Evolutionary conservation across 1,284 basidiomycete species (phyloP).

Genomic region (Ceratobasidium theobromae): DNA sequence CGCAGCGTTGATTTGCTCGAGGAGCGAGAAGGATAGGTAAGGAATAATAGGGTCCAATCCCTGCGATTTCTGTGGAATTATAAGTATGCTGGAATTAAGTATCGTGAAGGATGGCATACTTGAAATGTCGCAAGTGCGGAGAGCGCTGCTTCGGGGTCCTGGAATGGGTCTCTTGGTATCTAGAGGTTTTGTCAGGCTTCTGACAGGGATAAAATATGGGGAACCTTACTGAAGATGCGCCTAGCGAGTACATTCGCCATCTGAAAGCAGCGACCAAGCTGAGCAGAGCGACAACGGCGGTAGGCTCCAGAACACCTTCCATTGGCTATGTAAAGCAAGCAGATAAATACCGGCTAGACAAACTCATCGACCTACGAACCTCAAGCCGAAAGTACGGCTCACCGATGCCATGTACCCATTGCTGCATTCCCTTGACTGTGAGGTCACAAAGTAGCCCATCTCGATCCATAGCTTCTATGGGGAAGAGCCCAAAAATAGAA

Average conservation of each 20-base stretch:
- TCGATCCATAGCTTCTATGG: conserved; percentile 46
- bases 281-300: conserved; percentile 64
- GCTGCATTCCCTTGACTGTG: conserved; percentile 65
- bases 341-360: background rate
- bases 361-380: conserved; percentile 45
- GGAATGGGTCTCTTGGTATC: conserved; percentile 73
- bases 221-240: conserved; percentile 36
- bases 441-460: conserved; percentile 69
- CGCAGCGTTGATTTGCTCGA: conserved; percentile 52
- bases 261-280: conserved; percentile 64
- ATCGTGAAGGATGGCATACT: conserved; percentile 1
- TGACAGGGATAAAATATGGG: background rate
- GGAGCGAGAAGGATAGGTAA: conserved; percentile 41
- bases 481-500: conserved; percentile 66
- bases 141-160: conserved; percentile 60
- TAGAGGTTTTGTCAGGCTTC: conserved; percentile 38
- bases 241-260: conserved; percentile 63
- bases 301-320: conserved; percentile 70
- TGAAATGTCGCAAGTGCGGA: conserved; percentile 45
- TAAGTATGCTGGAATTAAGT: background rate
- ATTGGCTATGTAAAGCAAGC: conserved; percentile 51
- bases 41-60: background rate
- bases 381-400: conserved; percentile 61
- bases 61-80: conserved; percentile 21
- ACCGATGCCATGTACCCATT: conserved; percentile 66